phyloP scores from a whole-genome alignment of 768 basidiomycete species.

The Lactarius quietus region DNA sequence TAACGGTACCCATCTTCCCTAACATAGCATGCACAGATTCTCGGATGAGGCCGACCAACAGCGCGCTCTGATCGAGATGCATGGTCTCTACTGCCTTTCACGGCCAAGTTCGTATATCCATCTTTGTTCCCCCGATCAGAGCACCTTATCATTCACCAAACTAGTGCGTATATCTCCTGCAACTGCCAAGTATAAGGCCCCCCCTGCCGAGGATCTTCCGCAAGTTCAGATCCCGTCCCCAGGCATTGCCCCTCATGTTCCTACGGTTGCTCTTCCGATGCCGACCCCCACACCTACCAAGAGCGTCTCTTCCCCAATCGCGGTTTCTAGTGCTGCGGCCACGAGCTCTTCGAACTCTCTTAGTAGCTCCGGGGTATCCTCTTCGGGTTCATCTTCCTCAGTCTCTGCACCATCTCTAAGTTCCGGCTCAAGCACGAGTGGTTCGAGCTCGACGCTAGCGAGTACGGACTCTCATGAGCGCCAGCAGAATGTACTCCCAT shows the following conservation, averaged over 20 bases:
- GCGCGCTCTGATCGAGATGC: constrained; percentile 88
- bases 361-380: constrained; percentile 31
- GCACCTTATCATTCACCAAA: constrained; percentile 30
- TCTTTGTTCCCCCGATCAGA: constrained; percentile 3
- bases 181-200: constrained; percentile 80
- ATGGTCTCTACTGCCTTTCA: constrained; percentile 83
- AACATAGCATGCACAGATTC: constrained; percentile 49
- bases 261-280: constrained; percentile 49
- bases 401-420: constrained; percentile 33
- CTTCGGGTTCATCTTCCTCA: constrained; percentile 44
- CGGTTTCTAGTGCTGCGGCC: constrained; percentile 34
- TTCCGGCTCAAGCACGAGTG: constrained; percentile 41
- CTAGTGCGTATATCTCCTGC: constrained; percentile 89
- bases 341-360: constrained; percentile 28
- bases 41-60: constrained; percentile 86
- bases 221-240: constrained; percentile 24
- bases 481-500: constrained; percentile 44
- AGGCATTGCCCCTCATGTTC: constrained; percentile 28
- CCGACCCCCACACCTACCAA: constrained; percentile 46
- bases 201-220: constrained; percentile 33
- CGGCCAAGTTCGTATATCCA: constrained; percentile 65
- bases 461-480: constrained; percentile 52
- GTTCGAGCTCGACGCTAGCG: constrained; percentile 48
- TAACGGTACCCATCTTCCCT: constrained; percentile 23
- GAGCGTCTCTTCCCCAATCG: constrained; percentile 71